Conservation (phyloP, 805 yeast genomes). For the Cyberlindnera euphorbiae region DNA sequence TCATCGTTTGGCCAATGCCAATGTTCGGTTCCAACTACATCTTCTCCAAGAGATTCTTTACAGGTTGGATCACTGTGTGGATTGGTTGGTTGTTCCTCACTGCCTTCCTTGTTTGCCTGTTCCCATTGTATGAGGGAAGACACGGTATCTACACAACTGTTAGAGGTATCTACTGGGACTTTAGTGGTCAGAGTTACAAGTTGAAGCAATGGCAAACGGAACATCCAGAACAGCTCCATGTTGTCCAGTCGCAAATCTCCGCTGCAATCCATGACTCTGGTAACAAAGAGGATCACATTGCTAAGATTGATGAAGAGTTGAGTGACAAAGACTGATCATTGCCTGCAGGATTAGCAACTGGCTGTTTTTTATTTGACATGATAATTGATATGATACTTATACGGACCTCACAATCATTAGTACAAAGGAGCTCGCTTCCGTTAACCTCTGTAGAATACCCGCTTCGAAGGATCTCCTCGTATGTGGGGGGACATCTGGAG, state of each 20-base stretch:
- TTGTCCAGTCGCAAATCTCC: slow-evolving; percentile 60
- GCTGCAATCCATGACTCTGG: slow-evolving; percentile 28
- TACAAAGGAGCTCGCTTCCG: too few relatives aligned
- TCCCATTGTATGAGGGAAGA: slow-evolving; percentile 74
- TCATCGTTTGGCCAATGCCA: slow-evolving; percentile 91
- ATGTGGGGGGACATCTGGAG: too few relatives aligned
- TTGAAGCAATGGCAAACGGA: slow-evolving; percentile 69
- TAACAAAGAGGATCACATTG: slow-evolving; percentile 13
- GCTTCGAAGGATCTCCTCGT: too few relatives aligned
- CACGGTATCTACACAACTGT: slow-evolving; percentile 55
- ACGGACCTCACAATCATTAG: too few relatives aligned
- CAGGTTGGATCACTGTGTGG: slow-evolving; percentile 84
- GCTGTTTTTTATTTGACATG: too few relatives aligned
- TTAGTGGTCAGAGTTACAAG: slow-evolving; percentile 69
- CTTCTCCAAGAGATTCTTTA: slow-evolving; percentile 71
- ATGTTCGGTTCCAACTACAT: slow-evolving; percentile 80
- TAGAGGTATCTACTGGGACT: slow-evolving; percentile 85
- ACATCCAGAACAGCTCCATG: slow-evolving; percentile 73
- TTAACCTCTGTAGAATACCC: too few relatives aligned
- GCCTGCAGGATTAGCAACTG: too few relatives aligned
- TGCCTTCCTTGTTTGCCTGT: slow-evolving; percentile 56
- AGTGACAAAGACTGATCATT: slow-evolving; percentile 2
- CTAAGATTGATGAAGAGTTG: slow-evolving; percentile 23
- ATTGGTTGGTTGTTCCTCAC: slow-evolving; percentile 77
- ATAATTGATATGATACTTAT: too few relatives aligned